Evolutionary conservation across 2,329 filamentous ascomycete genomes (phyloP), one percentile per base, ranked within the genome.

Genomic region (Aspergillus pseudonomiae): DNA sequence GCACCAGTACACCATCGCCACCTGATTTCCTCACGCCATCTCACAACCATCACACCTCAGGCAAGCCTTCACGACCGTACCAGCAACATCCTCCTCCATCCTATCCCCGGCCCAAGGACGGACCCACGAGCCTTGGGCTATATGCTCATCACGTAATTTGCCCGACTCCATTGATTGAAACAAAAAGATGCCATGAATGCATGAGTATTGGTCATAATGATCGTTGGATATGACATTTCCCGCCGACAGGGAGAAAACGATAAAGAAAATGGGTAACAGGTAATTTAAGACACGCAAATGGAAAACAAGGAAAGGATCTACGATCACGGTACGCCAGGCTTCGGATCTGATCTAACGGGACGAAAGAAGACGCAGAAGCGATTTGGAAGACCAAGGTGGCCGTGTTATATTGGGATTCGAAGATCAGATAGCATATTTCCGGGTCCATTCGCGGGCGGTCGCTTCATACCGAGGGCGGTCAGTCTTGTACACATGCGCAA

Each of bases 401-500:
- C 67, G 70, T 68, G 69, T 45, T 61, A 59, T 58, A 52, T 68
- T 68, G 62, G 68, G 70, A 63, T 68, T 67, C 66, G 68, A 68
- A 70, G 63, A 71, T 80, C 89, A 98, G 82, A 98, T 95, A 78
- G 95, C 95, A 80, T 98, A 98, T 87, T 99, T 99, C 81, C 94
- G 89, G 75, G 95, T 99, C 95, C 95, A 99, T 84, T 99, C 95
- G 74, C 94, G 87, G 66, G 95, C 95, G 63, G 94, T 98, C 70
- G 93, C 92, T 84, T 99, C 95, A 82, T 99, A 99, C 80, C 93
- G 88, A 74, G 92, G 89, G 74, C 93, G 91, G 82, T 99, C 95
- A 70, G 94, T 97, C 90, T 99, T 99, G 91, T 99, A 99, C 78
- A 98, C 93, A 79, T 99, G 95, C 75, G 95, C 95, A 76, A 99